Percentiles rank a stretch among this genome's conserved stretches.
These are phyloP conservation scores for Boletus insuetus DNA, from an alignment of 768 basidiomycete genomes.

Conservation along the genomic window DNA sequence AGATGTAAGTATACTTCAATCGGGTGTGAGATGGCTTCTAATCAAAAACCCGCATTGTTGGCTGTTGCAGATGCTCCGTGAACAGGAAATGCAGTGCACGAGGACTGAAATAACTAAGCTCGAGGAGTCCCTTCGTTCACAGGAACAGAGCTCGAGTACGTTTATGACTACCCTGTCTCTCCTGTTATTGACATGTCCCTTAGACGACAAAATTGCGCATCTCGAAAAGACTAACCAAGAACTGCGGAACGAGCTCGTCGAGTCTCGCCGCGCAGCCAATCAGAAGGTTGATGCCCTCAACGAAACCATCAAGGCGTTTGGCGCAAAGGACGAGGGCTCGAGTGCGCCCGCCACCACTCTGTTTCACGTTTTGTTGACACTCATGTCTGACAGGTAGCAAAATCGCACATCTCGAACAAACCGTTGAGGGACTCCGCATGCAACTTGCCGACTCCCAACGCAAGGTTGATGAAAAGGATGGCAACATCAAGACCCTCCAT, in stretches of 20 bases:
- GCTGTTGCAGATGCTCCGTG: not conserved
- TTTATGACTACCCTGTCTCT: not conserved
- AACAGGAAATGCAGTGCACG: not conserved
- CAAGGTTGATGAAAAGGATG: not conserved
- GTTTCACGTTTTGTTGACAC: not conserved
- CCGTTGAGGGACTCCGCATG: not conserved
- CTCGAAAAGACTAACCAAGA: not conserved
- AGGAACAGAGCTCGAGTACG: not conserved
- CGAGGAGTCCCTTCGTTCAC: conserved; percentile 1
- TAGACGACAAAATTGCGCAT: not conserved
- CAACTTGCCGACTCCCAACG: not conserved
- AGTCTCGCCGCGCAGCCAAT: not conserved
- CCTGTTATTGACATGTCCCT: not conserved
- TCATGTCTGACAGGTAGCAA: not conserved
- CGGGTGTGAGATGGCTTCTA: not conserved
- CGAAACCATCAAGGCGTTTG: not conserved
- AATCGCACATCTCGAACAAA: not conserved
- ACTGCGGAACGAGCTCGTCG: not conserved
- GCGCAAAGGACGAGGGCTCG: not conserved
- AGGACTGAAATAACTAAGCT: not conserved
- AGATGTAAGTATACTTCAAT: not conserved
- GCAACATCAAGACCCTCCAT: not conserved
- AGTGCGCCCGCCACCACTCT: not conserved
- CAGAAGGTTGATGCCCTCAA: not conserved
- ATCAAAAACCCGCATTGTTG: not conserved